Conservation (phyloP, 495 filamentous ascomycete genomes). For the Penicillium alfredii region DNA sequence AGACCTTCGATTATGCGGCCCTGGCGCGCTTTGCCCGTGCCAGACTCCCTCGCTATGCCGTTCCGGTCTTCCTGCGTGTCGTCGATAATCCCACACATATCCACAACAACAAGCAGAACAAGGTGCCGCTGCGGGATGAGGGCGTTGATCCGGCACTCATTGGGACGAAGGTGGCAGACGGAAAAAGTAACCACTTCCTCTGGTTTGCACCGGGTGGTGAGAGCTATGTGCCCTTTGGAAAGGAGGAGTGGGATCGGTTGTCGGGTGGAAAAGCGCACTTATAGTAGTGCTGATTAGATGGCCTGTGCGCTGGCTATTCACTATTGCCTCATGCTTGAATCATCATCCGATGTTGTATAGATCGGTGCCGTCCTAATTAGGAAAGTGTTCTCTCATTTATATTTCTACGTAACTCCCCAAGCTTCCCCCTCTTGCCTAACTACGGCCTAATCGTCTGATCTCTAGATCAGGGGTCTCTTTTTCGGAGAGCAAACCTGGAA, state of each 20-base stretch:
- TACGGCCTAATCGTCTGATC: too few species aligned
- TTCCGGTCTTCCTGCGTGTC: constrained; percentile 67
- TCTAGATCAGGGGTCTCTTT: too few species aligned
- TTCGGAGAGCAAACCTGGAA: too few species aligned
- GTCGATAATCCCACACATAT: constrained; percentile 54
- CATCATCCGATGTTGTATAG: too few species aligned
- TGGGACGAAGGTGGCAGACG: constrained; percentile 44
- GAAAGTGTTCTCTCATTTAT: too few species aligned
- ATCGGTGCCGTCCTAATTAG: too few species aligned
- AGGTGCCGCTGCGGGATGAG: constrained; percentile 64
- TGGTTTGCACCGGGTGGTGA: constrained; percentile 51
- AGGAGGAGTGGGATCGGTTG: constrained; percentile 53
- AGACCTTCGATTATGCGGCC: constrained; percentile 47
- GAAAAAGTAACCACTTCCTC: constrained; percentile 44
- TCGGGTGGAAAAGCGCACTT: constrained; percentile 44
- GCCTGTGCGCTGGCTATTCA: neutral
- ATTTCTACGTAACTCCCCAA: too few species aligned
- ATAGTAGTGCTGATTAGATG: constrained; percentile 17
- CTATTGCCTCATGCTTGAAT: neutral
- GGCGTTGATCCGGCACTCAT: constrained; percentile 55
- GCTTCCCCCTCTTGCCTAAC: too few species aligned
- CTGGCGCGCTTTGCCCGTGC: constrained; percentile 48
- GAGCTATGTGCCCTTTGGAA: constrained; percentile 52
- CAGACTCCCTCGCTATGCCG: constrained; percentile 66
- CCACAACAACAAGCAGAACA: constrained; percentile 84